Base-by-base conservation (phyloP, 192 early-diverging fungal species). In the Kickxella alabastrina region DNA sequence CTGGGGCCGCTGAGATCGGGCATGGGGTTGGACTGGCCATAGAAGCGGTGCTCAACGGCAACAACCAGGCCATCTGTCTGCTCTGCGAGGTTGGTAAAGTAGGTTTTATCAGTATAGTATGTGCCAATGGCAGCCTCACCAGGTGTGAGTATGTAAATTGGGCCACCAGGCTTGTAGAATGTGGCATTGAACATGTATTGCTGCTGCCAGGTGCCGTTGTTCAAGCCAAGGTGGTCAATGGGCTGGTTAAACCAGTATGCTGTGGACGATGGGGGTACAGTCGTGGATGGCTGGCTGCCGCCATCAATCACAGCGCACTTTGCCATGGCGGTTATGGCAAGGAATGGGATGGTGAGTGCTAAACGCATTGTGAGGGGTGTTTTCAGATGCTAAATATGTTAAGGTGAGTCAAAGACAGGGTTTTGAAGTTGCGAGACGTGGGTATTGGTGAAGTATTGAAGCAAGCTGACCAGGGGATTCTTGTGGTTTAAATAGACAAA, bases 31-130 rank as follows among this genome's bases (percentile, higher is more conserved):
- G 79, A 79, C 13, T 62, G 51, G 8, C 84, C 84, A 28, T 83
- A 84, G 61, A 75, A 84, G 27, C 85, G 52, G 44, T 85, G 85
- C 52, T 87, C 83, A 22, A 84, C 28, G 2, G 59, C 60, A 6
- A 85, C 77, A 10, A 85, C 49, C 2, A 83, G 44, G 18, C 78
- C 85, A 39, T 79, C 65, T 1, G 79, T 79, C 10, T 64, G 53
- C 44, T 80, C 60, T 0, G 81, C 81, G 37, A 85, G 40, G 28
- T 74, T 59, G 35, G 38, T 46, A 17, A 73, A 52, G 43, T 61
- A 58, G 2, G 49, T 48, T 3, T 49, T 14, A 34, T 64, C 57
- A 0, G 51, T 59, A 15, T 44, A 57, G 26, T 41, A 52, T 14
- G 37, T 38, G 15, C 34, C 49, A 13, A 63, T 31, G 10, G 59